phyloP scores from a whole-genome alignment of 176 grass and related monocot genomes.

The Echinochloa phyllopogon region DNA sequence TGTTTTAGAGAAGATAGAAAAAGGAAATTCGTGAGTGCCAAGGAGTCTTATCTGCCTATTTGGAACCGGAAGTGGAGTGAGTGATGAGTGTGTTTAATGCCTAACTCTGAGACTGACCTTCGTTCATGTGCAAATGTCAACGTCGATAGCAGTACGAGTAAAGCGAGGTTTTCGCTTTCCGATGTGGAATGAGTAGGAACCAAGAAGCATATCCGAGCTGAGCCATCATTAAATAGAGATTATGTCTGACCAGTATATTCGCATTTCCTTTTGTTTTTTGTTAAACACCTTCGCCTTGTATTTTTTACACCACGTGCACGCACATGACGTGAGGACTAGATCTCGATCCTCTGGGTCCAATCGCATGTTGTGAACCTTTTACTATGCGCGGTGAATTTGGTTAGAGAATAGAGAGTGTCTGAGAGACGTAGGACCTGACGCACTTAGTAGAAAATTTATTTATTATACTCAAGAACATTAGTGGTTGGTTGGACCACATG shows the following conservation, averaged over 20 bases:
- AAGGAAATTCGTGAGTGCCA: neutral
- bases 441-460: no score
- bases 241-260: neutral
- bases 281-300: neutral
- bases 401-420: neutral
- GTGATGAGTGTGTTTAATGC: conserved; percentile 4
- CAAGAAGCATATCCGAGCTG: conserved; percentile 19
- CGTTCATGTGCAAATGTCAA: conserved; percentile 21
- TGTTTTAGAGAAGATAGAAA: neutral
- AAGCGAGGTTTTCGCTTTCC: conserved; percentile 9
- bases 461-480: no score
- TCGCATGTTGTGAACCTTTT: neutral
- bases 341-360: conserved; percentile 35
- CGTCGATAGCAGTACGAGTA: neutral
- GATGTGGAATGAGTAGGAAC: conserved; percentile 22
- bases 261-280: neutral
- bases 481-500: conserved; percentile 15
- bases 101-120: neutral
- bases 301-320: neutral
- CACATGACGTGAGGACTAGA: conserved; percentile 24
- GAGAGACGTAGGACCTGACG: neutral
- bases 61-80: neutral
- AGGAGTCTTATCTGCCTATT: neutral
- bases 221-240: neutral
- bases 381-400: neutral